phyloP scores from a whole-genome alignment of 2,329 filamentous ascomycete genomes.

The Fusarium siculi region DNA sequence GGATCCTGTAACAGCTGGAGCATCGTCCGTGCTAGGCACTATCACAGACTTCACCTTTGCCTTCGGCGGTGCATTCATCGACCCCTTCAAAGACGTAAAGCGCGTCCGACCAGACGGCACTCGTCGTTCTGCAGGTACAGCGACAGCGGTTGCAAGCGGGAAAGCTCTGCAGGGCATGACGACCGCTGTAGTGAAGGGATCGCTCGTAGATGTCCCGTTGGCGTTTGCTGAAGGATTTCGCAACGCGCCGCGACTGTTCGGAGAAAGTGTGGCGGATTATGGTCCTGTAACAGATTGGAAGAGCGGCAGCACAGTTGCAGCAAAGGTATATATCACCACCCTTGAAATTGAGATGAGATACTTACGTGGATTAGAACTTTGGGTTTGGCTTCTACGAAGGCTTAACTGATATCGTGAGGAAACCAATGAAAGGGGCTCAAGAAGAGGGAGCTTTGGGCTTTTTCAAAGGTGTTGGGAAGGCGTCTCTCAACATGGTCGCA shows the following conservation, averaged over 20 bases:
- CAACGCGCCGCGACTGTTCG: neutral
- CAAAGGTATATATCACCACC: neutral
- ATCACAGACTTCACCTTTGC: neutral
- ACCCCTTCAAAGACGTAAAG: conserved; percentile 1
- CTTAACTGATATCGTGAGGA: neutral
- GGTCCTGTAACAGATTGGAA: neutral
- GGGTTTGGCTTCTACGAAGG: neutral
- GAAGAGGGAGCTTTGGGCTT: neutral
- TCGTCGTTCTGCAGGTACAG: neutral
- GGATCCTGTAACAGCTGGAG: neutral
- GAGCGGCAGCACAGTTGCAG: neutral
- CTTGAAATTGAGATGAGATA: too few species aligned
- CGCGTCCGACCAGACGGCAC: neutral
- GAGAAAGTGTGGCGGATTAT: neutral
- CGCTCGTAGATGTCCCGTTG: neutral
- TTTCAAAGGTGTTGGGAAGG: neutral
- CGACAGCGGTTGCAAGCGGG: neutral
- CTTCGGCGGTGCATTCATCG: neutral
- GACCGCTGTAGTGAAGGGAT: neutral
- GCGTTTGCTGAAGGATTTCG: neutral
- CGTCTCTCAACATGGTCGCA: neutral
- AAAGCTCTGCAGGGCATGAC: neutral
- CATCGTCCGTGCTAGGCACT: neutral
- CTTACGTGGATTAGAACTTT: neutral
- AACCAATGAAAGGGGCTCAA: neutral